These are phyloP conservation scores for Sarcocystis neurona DNA, from an alignment of 169 alveolate species.

Conservation along the genomic window DNA sequence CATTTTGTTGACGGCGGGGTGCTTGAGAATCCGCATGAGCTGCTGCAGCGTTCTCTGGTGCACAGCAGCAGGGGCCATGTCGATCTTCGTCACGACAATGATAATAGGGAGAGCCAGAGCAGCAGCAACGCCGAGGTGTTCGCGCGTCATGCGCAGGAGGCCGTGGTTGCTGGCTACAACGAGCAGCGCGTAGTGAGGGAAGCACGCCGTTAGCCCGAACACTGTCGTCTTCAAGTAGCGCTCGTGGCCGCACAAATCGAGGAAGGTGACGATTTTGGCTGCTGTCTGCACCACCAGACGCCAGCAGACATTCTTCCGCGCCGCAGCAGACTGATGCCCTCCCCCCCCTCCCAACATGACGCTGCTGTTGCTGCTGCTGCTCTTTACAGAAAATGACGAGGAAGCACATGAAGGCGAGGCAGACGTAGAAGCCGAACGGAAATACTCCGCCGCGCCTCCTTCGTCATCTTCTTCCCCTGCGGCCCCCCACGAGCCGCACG, in stretches of 20 bases:
- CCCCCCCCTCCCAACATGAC: too few species aligned
- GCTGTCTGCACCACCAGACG: slow-evolving; percentile 73
- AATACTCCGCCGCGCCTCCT: neutral
- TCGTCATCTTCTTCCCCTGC: neutral
- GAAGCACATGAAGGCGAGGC: neutral
- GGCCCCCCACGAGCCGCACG: neutral
- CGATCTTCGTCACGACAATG: slow-evolving; percentile 86
- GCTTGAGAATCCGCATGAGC: slow-evolving; percentile 66
- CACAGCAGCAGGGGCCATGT: slow-evolving; percentile 84
- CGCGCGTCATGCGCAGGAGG: slow-evolving; percentile 86
- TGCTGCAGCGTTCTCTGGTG: slow-evolving; percentile 70
- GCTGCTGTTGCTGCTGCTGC: too few species aligned
- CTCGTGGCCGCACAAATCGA: slow-evolving; percentile 90
- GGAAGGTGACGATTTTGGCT: slow-evolving; percentile 74
- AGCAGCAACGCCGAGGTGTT: slow-evolving; percentile 84
- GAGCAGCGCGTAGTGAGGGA: slow-evolving; percentile 86
- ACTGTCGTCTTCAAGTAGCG: slow-evolving; percentile 88
- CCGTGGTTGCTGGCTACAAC: slow-evolving; percentile 90
- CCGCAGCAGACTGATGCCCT: slow-evolving; percentile 35
- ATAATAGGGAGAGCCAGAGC: slow-evolving; percentile 84
- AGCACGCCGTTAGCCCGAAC: slow-evolving; percentile 82
- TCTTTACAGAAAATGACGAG: too few species aligned
- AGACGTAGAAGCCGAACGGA: neutral
- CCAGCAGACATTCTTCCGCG: slow-evolving; percentile 79
- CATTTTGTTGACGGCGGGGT: slow-evolving; percentile 71